Evolutionary conservation across 148 eudicot genomes (phyloP).

Genomic region (Chenopodium suecicum): DNA sequence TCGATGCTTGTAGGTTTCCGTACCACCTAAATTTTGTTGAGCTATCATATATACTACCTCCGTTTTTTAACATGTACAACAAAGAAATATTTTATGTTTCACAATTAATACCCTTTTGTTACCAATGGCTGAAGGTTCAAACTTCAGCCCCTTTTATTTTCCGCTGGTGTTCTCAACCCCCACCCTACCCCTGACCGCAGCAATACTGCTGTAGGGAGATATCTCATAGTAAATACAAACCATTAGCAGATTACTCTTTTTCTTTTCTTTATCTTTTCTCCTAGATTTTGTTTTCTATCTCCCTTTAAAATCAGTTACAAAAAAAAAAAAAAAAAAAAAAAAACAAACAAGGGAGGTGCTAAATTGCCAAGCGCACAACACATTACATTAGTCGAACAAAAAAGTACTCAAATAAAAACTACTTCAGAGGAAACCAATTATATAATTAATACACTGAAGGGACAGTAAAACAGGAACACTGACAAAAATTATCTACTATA

Average conservation of each 20-base stretch:
- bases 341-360: not conserved
- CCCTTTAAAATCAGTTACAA: not conserved
- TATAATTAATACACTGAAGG: not conserved
- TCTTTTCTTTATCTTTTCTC: not conserved
- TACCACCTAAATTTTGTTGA: too few species aligned
- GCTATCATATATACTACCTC: too few species aligned
- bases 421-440: not conserved
- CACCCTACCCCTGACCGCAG: not conserved
- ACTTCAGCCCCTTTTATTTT: too few species aligned
- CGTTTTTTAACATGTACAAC: too few species aligned
- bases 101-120: too few species aligned
- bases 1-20: too few species aligned
- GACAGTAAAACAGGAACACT: slow-evolving; percentile 20
- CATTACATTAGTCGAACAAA: not conserved
- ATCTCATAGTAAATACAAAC: not conserved
- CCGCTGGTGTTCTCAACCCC: not conserved
- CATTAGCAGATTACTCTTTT: not conserved
- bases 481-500: slow-evolving; percentile 9
- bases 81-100: too few species aligned
- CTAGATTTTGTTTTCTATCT: not conserved
- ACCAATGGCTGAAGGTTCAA: too few species aligned
- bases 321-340: too few species aligned
- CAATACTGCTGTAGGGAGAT: not conserved
- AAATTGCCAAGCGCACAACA: not conserved
- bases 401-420: not conserved